phyloP scores from a whole-genome alignment of 345 rosid genomes.

The Reutealis trisperma region DNA sequence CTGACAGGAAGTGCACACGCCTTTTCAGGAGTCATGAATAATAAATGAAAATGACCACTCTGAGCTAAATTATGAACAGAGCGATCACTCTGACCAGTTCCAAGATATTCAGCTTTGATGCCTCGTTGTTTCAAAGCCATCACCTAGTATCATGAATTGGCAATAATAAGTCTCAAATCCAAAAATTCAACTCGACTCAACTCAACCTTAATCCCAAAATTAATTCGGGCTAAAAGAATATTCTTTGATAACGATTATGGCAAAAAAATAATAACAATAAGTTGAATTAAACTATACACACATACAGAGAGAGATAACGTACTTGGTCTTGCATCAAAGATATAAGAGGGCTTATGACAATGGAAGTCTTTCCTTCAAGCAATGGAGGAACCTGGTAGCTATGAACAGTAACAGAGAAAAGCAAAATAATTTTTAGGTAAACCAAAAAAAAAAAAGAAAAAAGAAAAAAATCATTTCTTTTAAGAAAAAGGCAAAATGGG shows the following conservation, averaged over 20 bases:
- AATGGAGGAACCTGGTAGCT: slow-evolving; percentile 54
- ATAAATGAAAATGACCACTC: slow-evolving; percentile 40
- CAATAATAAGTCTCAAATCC: not conserved
- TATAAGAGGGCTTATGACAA: slow-evolving; percentile 53
- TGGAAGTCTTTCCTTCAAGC: slow-evolving; percentile 34
- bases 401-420: not conserved
- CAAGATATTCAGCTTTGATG: slow-evolving; percentile 48
- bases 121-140: slow-evolving; percentile 48
- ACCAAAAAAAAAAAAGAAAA: not conserved
- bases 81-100: slow-evolving; percentile 43
- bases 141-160: slow-evolving; percentile 27
- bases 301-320: not conserved
- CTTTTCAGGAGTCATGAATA: slow-evolving; percentile 53
- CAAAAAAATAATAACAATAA: not conserved
- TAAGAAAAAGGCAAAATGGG: not conserved
- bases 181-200: too few species aligned
- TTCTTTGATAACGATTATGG: too few species aligned
- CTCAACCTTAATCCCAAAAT: too few species aligned
- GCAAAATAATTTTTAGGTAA: not conserved
- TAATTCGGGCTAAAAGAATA: too few species aligned
- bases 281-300: not conserved
- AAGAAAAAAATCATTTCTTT: not conserved
- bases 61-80: slow-evolving; percentile 39
- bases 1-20: slow-evolving; percentile 41
- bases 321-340: slow-evolving; percentile 59